These are phyloP conservation scores for Emiliania huxleyi DNA, from an alignment of 78 protist species.

Conservation along the genomic window DNA sequence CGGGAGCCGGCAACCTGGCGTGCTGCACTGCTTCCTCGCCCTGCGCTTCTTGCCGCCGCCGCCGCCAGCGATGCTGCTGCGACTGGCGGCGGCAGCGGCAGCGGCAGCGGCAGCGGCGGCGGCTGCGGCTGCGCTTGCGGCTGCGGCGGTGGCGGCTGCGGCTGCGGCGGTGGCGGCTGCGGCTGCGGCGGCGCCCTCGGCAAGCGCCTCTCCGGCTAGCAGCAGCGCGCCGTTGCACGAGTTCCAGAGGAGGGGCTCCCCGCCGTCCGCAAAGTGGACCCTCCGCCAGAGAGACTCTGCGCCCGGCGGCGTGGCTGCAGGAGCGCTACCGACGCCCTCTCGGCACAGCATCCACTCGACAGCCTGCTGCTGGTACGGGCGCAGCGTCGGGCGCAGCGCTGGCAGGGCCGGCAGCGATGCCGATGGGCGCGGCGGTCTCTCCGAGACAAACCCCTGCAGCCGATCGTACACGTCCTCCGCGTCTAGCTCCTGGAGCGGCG, in stretches of 20 bases:
- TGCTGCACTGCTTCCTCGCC: too few relatives aligned
- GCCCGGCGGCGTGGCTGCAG: neutral
- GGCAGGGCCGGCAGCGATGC: neutral
- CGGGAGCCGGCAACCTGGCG: too few relatives aligned
- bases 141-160: too few relatives aligned
- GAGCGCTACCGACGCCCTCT: neutral
- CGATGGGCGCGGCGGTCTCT: neutral
- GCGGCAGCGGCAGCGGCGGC: neutral
- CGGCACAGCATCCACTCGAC: neutral
- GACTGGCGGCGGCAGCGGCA: too few relatives aligned
- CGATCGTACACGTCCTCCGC: neutral
- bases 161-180: too few relatives aligned
- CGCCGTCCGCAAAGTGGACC: too few relatives aligned
- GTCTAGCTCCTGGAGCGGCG: neutral
- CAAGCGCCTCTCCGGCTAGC: neutral
- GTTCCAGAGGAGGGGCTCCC: neutral
- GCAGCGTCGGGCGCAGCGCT: neutral
- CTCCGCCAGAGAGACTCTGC: too few relatives aligned
- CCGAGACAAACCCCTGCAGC: neutral
- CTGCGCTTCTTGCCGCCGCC: too few relatives aligned
- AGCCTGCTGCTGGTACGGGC: neutral
- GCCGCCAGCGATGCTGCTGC: too few relatives aligned
- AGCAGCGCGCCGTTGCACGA: neutral
- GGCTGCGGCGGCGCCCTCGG: too few relatives aligned
- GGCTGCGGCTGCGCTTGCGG: too few relatives aligned